Evolutionary conservation across 371 early-diverging fungal genomes (phyloP).

Genomic region (Mucor mucedo): DNA sequence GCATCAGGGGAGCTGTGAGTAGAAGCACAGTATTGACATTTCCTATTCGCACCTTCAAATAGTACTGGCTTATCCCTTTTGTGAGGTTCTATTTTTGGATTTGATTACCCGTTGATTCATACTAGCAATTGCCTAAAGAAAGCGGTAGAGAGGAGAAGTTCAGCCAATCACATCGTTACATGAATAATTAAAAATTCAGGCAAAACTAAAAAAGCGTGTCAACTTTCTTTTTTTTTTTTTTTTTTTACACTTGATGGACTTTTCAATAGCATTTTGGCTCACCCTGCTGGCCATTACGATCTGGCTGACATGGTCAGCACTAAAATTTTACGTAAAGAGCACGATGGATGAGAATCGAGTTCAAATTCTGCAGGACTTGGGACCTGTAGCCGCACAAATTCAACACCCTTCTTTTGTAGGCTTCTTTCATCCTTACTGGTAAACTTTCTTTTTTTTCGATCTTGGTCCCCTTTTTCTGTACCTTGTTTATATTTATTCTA

Average conservation of each 20-base stretch:
- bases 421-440: slow-evolving; percentile 92
- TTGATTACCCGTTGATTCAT: too few species aligned
- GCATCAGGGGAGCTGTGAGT: too few species aligned
- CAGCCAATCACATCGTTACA: too few species aligned
- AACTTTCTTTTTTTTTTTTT: not conserved
- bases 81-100: too few species aligned
- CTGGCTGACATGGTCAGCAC: slow-evolving; percentile 18
- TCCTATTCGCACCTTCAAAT: too few species aligned
- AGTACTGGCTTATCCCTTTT: too few species aligned
- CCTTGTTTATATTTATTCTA: too few species aligned
- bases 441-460: slow-evolving; percentile 7
- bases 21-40: too few species aligned
- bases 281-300: slow-evolving; percentile 10
- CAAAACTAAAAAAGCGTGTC: not conserved
- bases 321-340: slow-evolving; percentile 28
- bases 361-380: slow-evolving; percentile 33
- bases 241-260: slow-evolving; percentile 2
- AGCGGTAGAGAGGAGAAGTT: too few species aligned
- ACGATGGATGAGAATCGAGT: slow-evolving; percentile 23
- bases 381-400: slow-evolving; percentile 11
- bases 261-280: slow-evolving; percentile 38
- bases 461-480: too few species aligned
- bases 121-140: too few species aligned
- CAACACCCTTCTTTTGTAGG: slow-evolving; percentile 56
- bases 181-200: not conserved